These are phyloP conservation scores for Penicillium salamii DNA, from an alignment of 495 filamentous ascomycete genomes.

Conservation along the genomic window DNA sequence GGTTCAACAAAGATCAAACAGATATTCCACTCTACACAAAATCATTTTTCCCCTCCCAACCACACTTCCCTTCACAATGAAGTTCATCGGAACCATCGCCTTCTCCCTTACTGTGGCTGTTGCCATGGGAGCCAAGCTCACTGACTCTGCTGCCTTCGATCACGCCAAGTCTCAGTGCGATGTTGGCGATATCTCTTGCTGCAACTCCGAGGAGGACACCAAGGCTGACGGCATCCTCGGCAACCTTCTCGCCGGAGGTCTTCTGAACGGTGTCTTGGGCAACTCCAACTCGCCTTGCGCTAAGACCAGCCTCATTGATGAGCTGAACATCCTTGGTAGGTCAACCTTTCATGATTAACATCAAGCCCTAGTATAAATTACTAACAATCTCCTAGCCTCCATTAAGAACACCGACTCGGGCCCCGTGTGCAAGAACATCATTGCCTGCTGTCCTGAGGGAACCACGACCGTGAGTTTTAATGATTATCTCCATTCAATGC, in stretches of 20 bases:
- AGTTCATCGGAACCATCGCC: conserved; percentile 5
- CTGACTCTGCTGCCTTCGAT: background rate
- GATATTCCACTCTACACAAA: background rate
- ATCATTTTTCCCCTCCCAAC: background rate
- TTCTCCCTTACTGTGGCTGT: background rate
- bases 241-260: conserved; percentile 1
- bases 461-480: background rate
- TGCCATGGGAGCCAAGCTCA: background rate
- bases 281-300: conserved; percentile 8
- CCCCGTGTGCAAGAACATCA: conserved; percentile 5
- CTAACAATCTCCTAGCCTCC: background rate
- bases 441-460: conserved; percentile 6
- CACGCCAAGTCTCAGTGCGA: conserved; percentile 2
- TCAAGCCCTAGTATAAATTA: background rate
- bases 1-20: background rate
- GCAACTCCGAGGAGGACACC: conserved; percentile 1
- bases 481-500: background rate
- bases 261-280: conserved; percentile 2
- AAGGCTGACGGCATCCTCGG: conserved; percentile 2
- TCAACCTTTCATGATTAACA: background rate
- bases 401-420: background rate
- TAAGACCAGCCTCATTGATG: conserved; percentile 3
- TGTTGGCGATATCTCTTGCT: conserved; percentile 2
- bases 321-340: conserved; percentile 1
- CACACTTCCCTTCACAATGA: conserved; percentile 1